These are phyloP conservation scores for Tricholoma sp. DNA, from an alignment of 768 basidiomycete genomes.

Conservation along the genomic window DNA sequence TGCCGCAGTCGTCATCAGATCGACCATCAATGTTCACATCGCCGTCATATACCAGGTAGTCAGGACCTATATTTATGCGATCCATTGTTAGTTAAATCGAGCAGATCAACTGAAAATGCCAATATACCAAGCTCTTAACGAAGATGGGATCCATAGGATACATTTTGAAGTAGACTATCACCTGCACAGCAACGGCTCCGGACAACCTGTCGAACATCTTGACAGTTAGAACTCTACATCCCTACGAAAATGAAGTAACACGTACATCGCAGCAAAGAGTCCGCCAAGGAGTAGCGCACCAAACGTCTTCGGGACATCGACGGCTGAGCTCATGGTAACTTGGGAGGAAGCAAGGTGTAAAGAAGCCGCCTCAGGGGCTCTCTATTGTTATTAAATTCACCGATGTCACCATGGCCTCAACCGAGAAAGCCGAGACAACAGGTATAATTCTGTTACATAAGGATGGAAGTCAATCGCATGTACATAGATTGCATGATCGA, in stretches of 20 bases:
- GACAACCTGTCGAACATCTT: slow-evolving; percentile 10
- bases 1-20: background rate
- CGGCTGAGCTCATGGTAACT: background rate
- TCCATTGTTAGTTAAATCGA: background rate
- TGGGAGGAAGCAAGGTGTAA: background rate
- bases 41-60: slow-evolving; percentile 7
- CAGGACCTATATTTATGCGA: slow-evolving; percentile 9
- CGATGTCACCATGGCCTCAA: too few relatives aligned
- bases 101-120: background rate
- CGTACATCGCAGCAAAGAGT: slow-evolving; percentile 18
- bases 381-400: too few relatives aligned
- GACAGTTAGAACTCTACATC: background rate
- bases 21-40: background rate
- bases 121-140: slow-evolving; percentile 13
- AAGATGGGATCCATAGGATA: slow-evolving; percentile 11
- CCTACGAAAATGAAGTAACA: background rate
- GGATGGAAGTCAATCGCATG: too few relatives aligned
- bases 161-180: slow-evolving; percentile 17
- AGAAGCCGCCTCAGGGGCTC: too few relatives aligned
- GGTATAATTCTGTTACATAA: too few relatives aligned
- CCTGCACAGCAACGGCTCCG: slow-evolving; percentile 17
- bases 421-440: too few relatives aligned
- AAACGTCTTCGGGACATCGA: slow-evolving; percentile 16
- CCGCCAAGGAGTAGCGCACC: slow-evolving; percentile 21
- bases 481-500: too few relatives aligned